Evolutionary conservation across 768 basidiomycete species (phyloP).

Genomic region (Pleurotus tuber-regium): DNA sequence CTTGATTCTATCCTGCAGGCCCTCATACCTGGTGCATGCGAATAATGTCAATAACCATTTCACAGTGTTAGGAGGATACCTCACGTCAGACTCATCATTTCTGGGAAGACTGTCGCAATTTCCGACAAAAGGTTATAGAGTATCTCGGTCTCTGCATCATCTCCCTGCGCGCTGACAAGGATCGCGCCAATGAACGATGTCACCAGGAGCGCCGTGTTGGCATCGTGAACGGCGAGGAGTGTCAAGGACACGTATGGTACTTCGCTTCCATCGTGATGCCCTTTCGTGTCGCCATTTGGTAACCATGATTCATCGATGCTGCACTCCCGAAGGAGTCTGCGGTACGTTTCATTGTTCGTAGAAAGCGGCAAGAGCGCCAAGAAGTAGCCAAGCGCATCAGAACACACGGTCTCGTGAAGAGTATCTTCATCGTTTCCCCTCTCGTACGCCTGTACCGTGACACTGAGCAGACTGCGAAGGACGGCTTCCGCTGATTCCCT

Average conservation of each 20-base stretch:
- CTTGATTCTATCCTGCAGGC: constrained; percentile 70
- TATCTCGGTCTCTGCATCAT: constrained; percentile 80
- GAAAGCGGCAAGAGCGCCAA: constrained; percentile 73
- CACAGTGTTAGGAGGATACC: too few relatives aligned
- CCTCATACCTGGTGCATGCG: constrained; percentile 57
- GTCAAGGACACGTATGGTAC: constrained; percentile 54
- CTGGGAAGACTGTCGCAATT: constrained; percentile 64
- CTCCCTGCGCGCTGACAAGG: constrained; percentile 70
- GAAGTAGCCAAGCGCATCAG: constrained; percentile 75
- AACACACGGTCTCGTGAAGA: constrained; percentile 41
- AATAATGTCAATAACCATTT: too few relatives aligned
- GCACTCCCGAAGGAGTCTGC: constrained; percentile 61
- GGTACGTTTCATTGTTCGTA: constrained; percentile 52
- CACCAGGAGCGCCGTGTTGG: constrained; percentile 64
- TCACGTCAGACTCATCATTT: constrained; percentile 70
- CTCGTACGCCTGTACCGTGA: constrained; percentile 49
- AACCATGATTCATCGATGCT: constrained; percentile 47
- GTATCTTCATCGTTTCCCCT: constrained; percentile 32
- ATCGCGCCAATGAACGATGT: constrained; percentile 77
- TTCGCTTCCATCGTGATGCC: constrained; percentile 35
- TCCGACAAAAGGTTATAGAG: constrained; percentile 76
- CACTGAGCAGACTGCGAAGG: constrained; percentile 59
- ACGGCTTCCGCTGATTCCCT: constrained; percentile 58
- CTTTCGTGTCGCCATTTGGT: constrained; percentile 36
- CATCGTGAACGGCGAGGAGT: constrained; percentile 62